Evolutionary conservation across 345 rosid species (phyloP), one percentile per base, ranked within the genome.

Genomic region (Melaleuca quinquenervia): DNA sequence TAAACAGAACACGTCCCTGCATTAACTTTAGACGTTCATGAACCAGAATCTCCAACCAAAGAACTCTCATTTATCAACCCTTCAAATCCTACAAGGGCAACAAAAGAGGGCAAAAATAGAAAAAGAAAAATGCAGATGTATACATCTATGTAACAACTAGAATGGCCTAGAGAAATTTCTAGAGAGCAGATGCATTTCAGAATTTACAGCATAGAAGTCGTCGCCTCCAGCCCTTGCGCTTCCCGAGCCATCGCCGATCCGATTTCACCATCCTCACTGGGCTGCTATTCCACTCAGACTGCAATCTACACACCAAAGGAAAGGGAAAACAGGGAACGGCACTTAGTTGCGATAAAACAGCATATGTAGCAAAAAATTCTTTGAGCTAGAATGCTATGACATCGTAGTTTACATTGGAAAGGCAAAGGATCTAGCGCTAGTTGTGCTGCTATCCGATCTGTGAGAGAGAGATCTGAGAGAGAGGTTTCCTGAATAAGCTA

Each of bases 381-480:
- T 50, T 2, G 11, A 36, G 26, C 3, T 36, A 50, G 16, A 51
- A 50, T 8, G 29, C 29, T 0, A 58, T 15, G 52, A 12, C 16
- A 5, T 18, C 20, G 22, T 70, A 48, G n/a, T 83, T 87, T 93
- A 97, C 99, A 92, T 78, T 0, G 99, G 99, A 88, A 97, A 97
- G 84, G 99, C 98, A 44, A 97, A 97, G 54, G 99, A 97, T 84
- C 98, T 93, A 84, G 96, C 91, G 90, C 98, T 97, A 1, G 98
- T 94, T 52, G 98, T 91, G 91, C 99, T 97, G 94, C 98, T 94
- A 84, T 97, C 98, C 0, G 99, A 97, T 89, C 99, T 90, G 86
- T 89, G 91, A 22, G 98, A 97, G 84, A 96, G 89, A 84, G 99
- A 97, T 89, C 99, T 89, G 86, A 90, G 92, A 20, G 98, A 97